These are phyloP conservation scores for Tarenaya hassleriana DNA, from an alignment of 345 rosid genomes.

Conservation along the genomic window DNA sequence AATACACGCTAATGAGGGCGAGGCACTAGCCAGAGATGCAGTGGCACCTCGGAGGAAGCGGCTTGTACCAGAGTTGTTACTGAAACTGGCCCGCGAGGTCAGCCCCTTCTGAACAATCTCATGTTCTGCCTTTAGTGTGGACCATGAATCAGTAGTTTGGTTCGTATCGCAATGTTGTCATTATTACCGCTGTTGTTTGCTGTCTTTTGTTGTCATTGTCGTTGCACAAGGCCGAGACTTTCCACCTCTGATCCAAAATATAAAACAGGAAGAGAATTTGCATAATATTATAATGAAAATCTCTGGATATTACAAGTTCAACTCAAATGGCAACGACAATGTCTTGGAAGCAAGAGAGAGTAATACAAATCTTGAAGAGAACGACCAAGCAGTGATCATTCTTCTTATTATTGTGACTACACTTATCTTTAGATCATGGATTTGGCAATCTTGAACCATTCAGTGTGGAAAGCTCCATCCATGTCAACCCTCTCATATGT, in stretches of 20 bases:
- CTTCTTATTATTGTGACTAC: too few relatives aligned
- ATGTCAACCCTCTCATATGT: conserved; percentile 88
- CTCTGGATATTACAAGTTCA: too few relatives aligned
- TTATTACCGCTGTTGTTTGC: background rate
- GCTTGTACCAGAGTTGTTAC: conserved; percentile 65
- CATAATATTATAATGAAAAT: too few relatives aligned
- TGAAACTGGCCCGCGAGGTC: conserved; percentile 56
- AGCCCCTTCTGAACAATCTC: conserved; percentile 61
- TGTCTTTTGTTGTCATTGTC: too few relatives aligned
- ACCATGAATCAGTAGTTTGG: background rate
- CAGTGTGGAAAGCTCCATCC: conserved; percentile 93
- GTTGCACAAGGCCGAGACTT: too few relatives aligned
- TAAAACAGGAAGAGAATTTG: too few relatives aligned
- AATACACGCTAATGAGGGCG: conserved; percentile 56
- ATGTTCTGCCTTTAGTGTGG: background rate
- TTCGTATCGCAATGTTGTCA: conserved; percentile 1
- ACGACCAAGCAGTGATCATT: too few relatives aligned
- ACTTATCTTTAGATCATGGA: conserved; percentile 44
- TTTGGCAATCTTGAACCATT: conserved; percentile 95
- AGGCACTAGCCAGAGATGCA: conserved; percentile 52
- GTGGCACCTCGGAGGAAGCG: conserved; percentile 69
- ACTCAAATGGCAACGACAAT: too few relatives aligned
- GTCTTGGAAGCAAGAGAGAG: too few relatives aligned
- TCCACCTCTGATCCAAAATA: background rate
- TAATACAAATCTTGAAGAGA: conserved; percentile 32